phyloP scores from a whole-genome alignment of 129 eudicot genomes.

The Sambucus nigra region DNA sequence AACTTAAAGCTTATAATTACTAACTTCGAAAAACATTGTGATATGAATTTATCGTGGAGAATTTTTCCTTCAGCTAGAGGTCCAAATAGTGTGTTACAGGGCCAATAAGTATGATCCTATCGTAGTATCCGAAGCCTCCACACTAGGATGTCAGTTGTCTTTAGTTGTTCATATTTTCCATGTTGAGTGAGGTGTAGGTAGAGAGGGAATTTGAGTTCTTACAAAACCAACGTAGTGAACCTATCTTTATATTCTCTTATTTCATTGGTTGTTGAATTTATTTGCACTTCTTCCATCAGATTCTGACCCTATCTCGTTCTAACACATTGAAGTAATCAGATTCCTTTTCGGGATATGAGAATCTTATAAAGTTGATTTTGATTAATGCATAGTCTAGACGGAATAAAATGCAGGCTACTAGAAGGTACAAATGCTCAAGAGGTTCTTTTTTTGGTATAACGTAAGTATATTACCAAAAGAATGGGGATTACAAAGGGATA shows the following conservation, averaged over 20 bases:
- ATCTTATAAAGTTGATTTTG: slow-evolving; percentile 11
- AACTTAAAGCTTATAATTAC: too few species aligned
- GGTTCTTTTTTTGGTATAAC: too few species aligned
- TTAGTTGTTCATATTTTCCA: not conserved
- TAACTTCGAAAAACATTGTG: too few species aligned
- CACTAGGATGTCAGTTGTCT: too few species aligned
- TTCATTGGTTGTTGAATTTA: not conserved
- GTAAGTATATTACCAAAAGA: too few species aligned
- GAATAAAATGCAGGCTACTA: slow-evolving; percentile 89
- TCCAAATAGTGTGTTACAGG: too few species aligned
- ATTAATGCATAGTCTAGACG: slow-evolving; percentile 73
- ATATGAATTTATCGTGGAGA: too few species aligned
- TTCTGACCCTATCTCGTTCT: not conserved
- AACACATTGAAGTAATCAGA: not conserved
- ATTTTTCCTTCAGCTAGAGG: too few species aligned
- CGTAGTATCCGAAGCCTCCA: too few species aligned
- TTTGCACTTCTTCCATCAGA: not conserved
- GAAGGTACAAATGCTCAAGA: slow-evolving; percentile 98
- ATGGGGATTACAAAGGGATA: too few species aligned
- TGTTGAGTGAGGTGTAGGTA: too few species aligned
- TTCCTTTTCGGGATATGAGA: not conserved
- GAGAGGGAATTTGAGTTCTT: not conserved
- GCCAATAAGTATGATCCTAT: too few species aligned
- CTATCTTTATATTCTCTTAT: not conserved
- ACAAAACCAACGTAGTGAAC: not conserved